Evolutionary conservation across 1,139 yeast species (phyloP), one percentile per base, ranked within the genome.

Genomic region (Debaryomycetaceae sp.): DNA sequence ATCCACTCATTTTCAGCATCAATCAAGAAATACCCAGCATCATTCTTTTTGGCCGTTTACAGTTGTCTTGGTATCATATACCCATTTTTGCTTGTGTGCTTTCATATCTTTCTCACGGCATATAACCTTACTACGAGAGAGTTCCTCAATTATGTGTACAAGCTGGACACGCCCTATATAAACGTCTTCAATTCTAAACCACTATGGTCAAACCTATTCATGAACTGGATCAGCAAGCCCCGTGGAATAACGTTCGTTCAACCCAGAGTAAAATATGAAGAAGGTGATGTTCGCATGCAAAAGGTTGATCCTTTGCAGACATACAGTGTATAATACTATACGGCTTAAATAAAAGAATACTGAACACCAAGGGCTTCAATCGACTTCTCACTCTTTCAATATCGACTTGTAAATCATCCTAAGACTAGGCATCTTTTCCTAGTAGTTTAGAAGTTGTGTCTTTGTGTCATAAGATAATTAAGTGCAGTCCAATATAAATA

Each of bases 81-180:
- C 51, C 91, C 94, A 2, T 39, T 69, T 1, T 48, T 79, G 30
- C 58, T 87, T 14, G 53, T 83, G 13, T 38, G 60, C 0, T 75
- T 75, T 47, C 95, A 87, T 52, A 31, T 78, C 1, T 73, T 65
- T 39, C 59, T 85, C 36, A 74, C 81, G 0, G 54, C 75, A 0
- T 70, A 76, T n/a, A 83, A 82, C 42, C 70, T 83, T 48, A 81
- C 91, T 14, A 85, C 95, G 5, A 66, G 89, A 47, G 92, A 84
- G 48, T 83, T 74, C 49, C 61, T 84, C 38, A 72, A 69, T 56
- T 48, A 70, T 56, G 42, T 64, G 50, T 53, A 52, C 2, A 48
- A 51, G 19, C 47, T 50, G 8, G 43, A 47, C 8, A 17, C 29
- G 14, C 50, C 49, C 3, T 73, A 63, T 43, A 57, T 62, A 34